A percentile compares a stretch with the other conserved stretches of the same genome.
phyloP scores from a whole-genome alignment of 2,329 filamentous ascomycete species.

The Xylariaceae sp. region DNA sequence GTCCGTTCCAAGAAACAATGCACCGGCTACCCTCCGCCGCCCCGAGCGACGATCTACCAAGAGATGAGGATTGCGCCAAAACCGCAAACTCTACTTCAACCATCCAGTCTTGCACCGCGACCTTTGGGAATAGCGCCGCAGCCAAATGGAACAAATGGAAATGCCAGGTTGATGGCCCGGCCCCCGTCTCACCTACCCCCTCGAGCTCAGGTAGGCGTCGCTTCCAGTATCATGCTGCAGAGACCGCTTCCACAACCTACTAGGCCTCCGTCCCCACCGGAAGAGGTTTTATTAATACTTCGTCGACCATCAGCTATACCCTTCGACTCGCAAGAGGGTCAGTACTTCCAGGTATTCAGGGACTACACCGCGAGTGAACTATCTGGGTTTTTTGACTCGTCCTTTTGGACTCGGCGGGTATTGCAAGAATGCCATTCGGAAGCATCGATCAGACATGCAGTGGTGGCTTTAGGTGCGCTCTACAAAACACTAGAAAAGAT shows the following conservation, averaged over 20 bases:
- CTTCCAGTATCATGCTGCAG: not conserved
- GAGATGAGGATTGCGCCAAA: slow-evolving; percentile 36
- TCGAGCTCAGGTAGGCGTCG: slow-evolving; percentile 2
- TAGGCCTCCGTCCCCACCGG: slow-evolving; percentile 30
- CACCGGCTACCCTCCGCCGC: slow-evolving; percentile 58
- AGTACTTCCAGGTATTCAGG: slow-evolving; percentile 61
- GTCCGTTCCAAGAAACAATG: slow-evolving; percentile 55
- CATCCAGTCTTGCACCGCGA: not conserved
- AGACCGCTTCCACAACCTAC: slow-evolving; percentile 25
- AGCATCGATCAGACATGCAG: slow-evolving; percentile 59
- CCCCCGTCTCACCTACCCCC: slow-evolving; percentile 8
- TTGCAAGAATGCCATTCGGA: slow-evolving; percentile 61
- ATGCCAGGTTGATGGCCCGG: not conserved
- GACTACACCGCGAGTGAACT: slow-evolving; percentile 58
- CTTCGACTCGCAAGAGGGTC: slow-evolving; percentile 48
- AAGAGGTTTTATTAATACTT: slow-evolving; percentile 28
- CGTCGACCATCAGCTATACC: slow-evolving; percentile 46
- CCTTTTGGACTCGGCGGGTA: slow-evolving; percentile 62
- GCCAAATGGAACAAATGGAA: too few species aligned
- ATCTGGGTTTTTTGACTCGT: slow-evolving; percentile 63
- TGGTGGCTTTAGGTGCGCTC: slow-evolving; percentile 61
- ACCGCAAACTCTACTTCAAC: slow-evolving; percentile 11
- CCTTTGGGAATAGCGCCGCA: not conserved
- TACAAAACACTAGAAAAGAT: slow-evolving; percentile 63
- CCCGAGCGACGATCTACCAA: slow-evolving; percentile 42